Conservation (phyloP, 2,329 filamentous ascomycete genomes). For the Tolypocladium pustulatum region DNA sequence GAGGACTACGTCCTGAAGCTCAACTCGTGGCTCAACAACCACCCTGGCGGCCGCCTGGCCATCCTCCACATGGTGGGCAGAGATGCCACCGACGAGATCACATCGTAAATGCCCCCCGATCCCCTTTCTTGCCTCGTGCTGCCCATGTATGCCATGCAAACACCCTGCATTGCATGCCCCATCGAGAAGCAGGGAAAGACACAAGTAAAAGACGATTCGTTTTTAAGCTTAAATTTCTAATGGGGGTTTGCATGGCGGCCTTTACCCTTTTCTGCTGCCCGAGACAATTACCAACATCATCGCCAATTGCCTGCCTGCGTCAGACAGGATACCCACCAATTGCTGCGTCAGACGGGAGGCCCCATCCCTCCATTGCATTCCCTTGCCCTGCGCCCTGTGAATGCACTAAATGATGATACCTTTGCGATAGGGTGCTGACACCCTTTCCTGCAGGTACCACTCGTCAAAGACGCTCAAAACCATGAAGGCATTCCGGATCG, state of each 20-base stretch:
- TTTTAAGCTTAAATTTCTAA: not conserved
- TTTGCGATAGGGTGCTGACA: slow-evolving; percentile 5
- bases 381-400: not conserved
- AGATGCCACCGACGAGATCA: slow-evolving; percentile 91
- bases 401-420: not conserved
- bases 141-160: slow-evolving; percentile 20
- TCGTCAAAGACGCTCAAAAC: slow-evolving; percentile 38
- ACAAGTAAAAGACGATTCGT: not conserved
- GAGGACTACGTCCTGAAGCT: slow-evolving; percentile 75
- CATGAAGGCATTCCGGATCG: slow-evolving; percentile 52
- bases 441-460: slow-evolving; percentile 40
- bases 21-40: slow-evolving; percentile 79
- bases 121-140: slow-evolving; percentile 21
- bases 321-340: not conserved
- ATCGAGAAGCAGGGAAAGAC: not conserved
- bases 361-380: too few species aligned
- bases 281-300: not conserved
- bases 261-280: not conserved
- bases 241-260: not conserved
- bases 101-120: slow-evolving; percentile 50
- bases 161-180: not conserved
- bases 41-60: slow-evolving; percentile 84
- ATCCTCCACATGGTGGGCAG: slow-evolving; percentile 89
- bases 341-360: not conserved
- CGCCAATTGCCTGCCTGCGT: not conserved